phyloP scores from a whole-genome alignment of 2,329 filamentous ascomycete genomes.

The Colletotrichum gloeosporioides region DNA sequence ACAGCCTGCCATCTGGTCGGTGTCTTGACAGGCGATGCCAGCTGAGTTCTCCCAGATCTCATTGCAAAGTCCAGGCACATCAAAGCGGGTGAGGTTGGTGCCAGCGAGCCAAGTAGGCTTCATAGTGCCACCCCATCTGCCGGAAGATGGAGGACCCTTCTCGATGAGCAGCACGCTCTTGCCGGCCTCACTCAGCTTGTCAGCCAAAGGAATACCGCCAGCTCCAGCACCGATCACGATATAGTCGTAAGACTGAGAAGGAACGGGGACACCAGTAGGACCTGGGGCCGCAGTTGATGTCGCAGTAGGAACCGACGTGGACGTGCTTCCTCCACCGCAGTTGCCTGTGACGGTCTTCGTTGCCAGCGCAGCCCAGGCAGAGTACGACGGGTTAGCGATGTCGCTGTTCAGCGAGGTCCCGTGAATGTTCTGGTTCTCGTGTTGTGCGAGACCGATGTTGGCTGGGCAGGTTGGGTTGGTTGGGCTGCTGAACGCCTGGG shows the following conservation, averaged over 20 bases:
- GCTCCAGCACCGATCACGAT: slow-evolving; percentile 69
- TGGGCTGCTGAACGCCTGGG: slow-evolving; percentile 51
- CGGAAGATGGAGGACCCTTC: slow-evolving; percentile 66
- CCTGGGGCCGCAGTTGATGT: slow-evolving; percentile 24
- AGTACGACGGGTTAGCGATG: slow-evolving; percentile 45
- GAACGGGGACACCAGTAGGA: slow-evolving; percentile 36
- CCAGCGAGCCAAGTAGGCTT: slow-evolving; percentile 66
- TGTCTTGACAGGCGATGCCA: slow-evolving; percentile 71
- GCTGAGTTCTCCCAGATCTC: slow-evolving; percentile 70
- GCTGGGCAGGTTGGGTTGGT: slow-evolving; percentile 46
- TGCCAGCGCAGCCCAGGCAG: slow-evolving; percentile 48
- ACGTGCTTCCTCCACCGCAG: slow-evolving; percentile 35
- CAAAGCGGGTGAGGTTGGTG: slow-evolving; percentile 71
- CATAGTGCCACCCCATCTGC: slow-evolving; percentile 67
- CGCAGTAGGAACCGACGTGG: slow-evolving; percentile 27
- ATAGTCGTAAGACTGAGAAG: slow-evolving; percentile 59
- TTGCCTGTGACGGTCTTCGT: slow-evolving; percentile 42
- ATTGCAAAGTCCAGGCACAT: slow-evolving; percentile 75
- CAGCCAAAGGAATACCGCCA: slow-evolving; percentile 64
- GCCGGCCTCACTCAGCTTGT: slow-evolving; percentile 68
- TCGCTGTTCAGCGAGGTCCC: slow-evolving; percentile 44
- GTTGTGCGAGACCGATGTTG: slow-evolving; percentile 53
- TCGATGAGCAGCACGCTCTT: slow-evolving; percentile 70
- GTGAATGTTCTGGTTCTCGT: slow-evolving; percentile 59
- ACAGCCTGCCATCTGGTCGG: slow-evolving; percentile 76